Evolutionary conservation across 2,329 filamentous ascomycete genomes (phyloP).

Genomic region (Calonectria pauciramosa): DNA sequence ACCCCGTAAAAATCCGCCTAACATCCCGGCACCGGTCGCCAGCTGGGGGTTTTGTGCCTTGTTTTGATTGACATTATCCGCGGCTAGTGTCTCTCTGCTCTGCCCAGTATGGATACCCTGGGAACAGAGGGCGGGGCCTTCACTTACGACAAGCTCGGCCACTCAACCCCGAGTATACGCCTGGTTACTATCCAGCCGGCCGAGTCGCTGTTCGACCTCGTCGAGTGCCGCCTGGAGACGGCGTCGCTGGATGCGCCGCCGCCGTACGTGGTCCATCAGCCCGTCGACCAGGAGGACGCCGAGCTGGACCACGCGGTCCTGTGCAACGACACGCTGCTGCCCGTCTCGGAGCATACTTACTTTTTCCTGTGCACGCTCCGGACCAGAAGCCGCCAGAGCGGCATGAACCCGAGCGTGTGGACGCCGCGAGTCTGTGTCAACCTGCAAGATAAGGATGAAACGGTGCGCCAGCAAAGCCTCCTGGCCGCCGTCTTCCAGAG

Average conservation of each 20-base stretch:
- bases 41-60: neutral
- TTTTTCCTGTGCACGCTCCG: constrained; percentile 24
- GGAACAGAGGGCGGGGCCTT: constrained; percentile 12
- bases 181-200: constrained; percentile 14
- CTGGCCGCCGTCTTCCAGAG: constrained; percentile 9
- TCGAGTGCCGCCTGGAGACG: constrained; percentile 16
- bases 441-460: constrained; percentile 4
- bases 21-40: neutral
- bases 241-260: neutral
- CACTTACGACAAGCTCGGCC: neutral
- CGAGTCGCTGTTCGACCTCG: constrained; percentile 18
- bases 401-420: constrained; percentile 13
- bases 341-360: constrained; percentile 23
- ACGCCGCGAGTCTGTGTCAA: constrained; percentile 23
- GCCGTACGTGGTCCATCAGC: constrained; percentile 20
- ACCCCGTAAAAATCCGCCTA: neutral
- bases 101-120: constrained; percentile 7
- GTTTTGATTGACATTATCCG: neutral
- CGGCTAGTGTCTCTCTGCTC: neutral
- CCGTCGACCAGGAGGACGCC: constrained; percentile 14
- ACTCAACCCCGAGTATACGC: neutral
- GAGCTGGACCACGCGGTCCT: constrained; percentile 19
- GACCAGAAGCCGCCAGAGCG: constrained; percentile 9
- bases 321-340: constrained; percentile 16
- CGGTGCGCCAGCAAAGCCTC: neutral